Base-by-base conservation (phyloP, 441 rosid species). In the Croton setiger region DNA sequence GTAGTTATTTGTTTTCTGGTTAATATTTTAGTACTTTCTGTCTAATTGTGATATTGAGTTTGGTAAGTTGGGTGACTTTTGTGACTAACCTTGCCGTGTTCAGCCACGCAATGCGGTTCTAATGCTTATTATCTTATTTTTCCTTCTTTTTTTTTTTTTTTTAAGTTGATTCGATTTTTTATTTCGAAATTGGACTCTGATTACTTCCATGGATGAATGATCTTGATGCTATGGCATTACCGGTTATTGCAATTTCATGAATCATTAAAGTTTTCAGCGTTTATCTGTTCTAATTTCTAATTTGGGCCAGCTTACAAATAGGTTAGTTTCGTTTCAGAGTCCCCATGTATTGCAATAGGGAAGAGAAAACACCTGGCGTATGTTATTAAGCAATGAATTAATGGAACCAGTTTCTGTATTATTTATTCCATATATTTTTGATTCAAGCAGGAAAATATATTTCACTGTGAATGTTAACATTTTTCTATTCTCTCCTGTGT, bases 61-160 rank as follows among this genome's bases (percentile, higher is more conserved):
- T 47, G 80, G 76, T 54, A 54, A 44, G 71, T 73, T 76, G 37
- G 69, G 73, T 57, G 69, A 63, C 43, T 37, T 43, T 55, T 55
- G 9, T 33, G n/a, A n/a, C 58, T 44, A 45, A 43, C 53, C n/a
- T 61, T 63, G 68, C 56, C 33, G n/a, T 66, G 60, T 66, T 67
- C 9, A 48, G 13, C 4, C 23, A 66, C 62, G 72, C 65, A 60
- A 66, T 67, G 64, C 39, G 58, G 10, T 51, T 48, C 13, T 54
- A 11, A 14, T 63, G 18, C 33, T 63, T 61, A 31, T 43, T 53
- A 5, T 14, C 3, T 13, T 62, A 4, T 4, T 55, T 18, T 18
- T n/a, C 17, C 10, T 21, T 27, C 33, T 7, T 17, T 15, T 43
- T 20, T 21, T 8, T 15, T 15, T 44, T 35, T 71, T 43, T 4